A percentile compares a stretch with the other conserved stretches of the same genome.
phyloP scores from a whole-genome alignment of 495 filamentous ascomycete genomes.

The Umbilicaria muhlenbergii region DNA sequence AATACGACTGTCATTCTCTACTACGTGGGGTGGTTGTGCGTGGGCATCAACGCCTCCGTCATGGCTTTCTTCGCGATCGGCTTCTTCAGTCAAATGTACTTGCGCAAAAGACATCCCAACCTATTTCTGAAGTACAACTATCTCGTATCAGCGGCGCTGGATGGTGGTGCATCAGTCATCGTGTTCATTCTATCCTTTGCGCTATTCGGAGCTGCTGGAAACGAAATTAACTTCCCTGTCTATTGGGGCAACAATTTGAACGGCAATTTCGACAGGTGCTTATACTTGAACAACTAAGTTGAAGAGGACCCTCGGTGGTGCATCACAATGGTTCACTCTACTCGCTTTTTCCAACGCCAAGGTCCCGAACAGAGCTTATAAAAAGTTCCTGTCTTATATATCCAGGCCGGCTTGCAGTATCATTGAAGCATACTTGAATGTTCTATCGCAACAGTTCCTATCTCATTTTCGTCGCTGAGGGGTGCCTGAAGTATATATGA shows the following conservation, averaged over 20 bases:
- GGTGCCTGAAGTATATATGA: too few relatives aligned
- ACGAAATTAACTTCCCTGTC: conserved; percentile 15
- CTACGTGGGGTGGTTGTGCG: conserved; percentile 19
- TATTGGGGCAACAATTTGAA: conserved; percentile 1
- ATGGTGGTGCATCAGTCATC: conserved; percentile 33
- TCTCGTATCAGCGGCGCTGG: conserved; percentile 36
- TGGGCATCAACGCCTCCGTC: conserved; percentile 25
- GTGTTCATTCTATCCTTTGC: conserved; percentile 45
- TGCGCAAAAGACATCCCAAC: conserved; percentile 30
- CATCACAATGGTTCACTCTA: too few relatives aligned
- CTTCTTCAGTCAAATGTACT: conserved; percentile 34
- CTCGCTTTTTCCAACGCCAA: too few relatives aligned
- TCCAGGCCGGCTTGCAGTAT: too few relatives aligned
- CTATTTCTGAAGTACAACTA: conserved; percentile 45
- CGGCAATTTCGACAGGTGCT: too few relatives aligned
- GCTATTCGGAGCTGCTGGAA: conserved; percentile 33
- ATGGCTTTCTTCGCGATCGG: conserved; percentile 23
- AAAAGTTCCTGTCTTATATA: too few relatives aligned
- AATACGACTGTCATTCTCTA: conserved; percentile 20
- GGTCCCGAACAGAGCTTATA: too few relatives aligned
- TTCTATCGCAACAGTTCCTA: too few relatives aligned
- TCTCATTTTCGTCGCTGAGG: too few relatives aligned
- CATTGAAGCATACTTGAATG: too few relatives aligned
- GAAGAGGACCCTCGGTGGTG: too few relatives aligned
- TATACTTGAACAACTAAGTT: too few relatives aligned